Evolutionary conservation across 768 basidiomycete genomes (phyloP), one percentile per base, ranked within the genome.

Genomic region (Mycena rebaudengoi): DNA sequence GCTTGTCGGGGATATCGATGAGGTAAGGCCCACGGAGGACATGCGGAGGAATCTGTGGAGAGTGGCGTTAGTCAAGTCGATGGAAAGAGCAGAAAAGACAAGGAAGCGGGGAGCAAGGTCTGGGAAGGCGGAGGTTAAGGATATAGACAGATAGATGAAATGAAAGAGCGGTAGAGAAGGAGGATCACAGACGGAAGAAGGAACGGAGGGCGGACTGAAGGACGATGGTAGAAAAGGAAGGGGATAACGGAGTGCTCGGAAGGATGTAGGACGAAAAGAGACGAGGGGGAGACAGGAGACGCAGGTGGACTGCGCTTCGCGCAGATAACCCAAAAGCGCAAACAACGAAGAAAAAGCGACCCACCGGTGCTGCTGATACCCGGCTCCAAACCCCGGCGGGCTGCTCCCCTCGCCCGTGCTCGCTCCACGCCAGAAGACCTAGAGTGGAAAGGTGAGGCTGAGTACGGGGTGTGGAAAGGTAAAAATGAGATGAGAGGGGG

Each of bases 341-440:
- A n/a, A n/a, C n/a, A n/a, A n/a, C n/a, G n/a, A n/a, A n/a, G n/a
- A n/a, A n/a, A n/a, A n/a, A n/a, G n/a, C n/a, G n/a, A 67, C 69
- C 46, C 66, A 91, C 89, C 95, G 83, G 74, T 98, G 96, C 44
- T 96, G 85, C 62, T 98, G 96, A 69, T 96, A 98, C 66, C 88
- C 85, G 2, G 87, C 78, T 3, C 92, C 79, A 72, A 93, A 97
- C 0, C 96, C 95, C 0, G 88, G 86, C 1, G 96, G 96, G 37
- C 90, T 90, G 64, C 85, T 92, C 29, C 96, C 96, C 1, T 96
- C 96, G 57, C 98, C 98, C 0, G 97, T 99, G 0, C 95, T 97
- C 3, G 96, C 95, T 12, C 98, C 98, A 44, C 98, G 81, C 95
- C 97, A 99, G n/a, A n/a, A n/a, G n/a, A n/a, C n/a, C n/a, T n/a